phyloP scores from a whole-genome alignment of 192 early-diverging fungal species.

The Podila minutissima region DNA sequence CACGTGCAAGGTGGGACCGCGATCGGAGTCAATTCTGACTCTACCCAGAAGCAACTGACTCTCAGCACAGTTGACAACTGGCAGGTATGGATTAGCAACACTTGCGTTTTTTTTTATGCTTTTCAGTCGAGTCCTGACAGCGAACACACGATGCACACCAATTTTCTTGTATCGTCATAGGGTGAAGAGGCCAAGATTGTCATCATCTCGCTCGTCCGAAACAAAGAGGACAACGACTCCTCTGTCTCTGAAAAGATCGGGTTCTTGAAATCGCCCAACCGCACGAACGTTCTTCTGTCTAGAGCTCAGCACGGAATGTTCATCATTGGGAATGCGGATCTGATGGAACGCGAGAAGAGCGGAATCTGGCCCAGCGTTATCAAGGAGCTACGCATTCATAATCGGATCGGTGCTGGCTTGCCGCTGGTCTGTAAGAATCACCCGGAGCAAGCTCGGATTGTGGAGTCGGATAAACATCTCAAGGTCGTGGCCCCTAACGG shows the following conservation, averaged over 20 bases:
- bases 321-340: constrained; percentile 56
- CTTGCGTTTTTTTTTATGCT: too few relatives aligned
- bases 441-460: constrained; percentile 37
- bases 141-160: too few relatives aligned
- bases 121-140: too few relatives aligned
- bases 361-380: too few relatives aligned
- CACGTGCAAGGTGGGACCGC: too few relatives aligned
- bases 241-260: constrained; percentile 42
- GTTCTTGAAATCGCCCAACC: constrained; percentile 64
- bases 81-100: too few relatives aligned
- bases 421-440: constrained; percentile 61
- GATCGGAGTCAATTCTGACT: too few relatives aligned
- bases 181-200: constrained; percentile 57
- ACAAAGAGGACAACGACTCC: constrained; percentile 8
- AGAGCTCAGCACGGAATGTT: constrained; percentile 70
- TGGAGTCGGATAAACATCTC: constrained; percentile 30
- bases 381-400: too few relatives aligned
- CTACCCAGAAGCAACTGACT: too few relatives aligned
- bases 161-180: not conserved
- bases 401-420: constrained; percentile 14
- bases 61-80: too few relatives aligned
- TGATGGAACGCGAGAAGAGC: constrained; percentile 20
- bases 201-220: constrained; percentile 55
- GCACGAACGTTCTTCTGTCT: constrained; percentile 65
- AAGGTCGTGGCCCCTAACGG: constrained; percentile 55